A percentile compares a stretch with the other conserved stretches of the same genome.
These are phyloP conservation scores for Telopea speciosissima DNA, from an alignment of 177 flowering plant genomes.

Conservation along the genomic window DNA sequence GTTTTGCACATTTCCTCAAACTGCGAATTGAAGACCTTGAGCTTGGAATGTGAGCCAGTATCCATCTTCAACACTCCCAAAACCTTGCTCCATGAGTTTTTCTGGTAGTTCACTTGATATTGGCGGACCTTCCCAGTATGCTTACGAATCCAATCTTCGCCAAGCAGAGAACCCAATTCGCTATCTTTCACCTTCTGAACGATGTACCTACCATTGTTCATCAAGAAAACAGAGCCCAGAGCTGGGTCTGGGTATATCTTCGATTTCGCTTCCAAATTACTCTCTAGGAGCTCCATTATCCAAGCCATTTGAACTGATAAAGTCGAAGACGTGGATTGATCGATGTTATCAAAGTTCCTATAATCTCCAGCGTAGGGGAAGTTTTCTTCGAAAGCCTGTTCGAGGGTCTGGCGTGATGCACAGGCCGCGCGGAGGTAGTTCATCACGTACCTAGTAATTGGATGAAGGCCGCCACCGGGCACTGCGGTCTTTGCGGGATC, in stretches of 20 bases:
- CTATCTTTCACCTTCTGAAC: conserved; percentile 64
- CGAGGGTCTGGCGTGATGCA: conserved; percentile 51
- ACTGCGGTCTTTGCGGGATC: conserved; percentile 72
- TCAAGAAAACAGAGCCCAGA: conserved; percentile 58
- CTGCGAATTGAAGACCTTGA: conserved; percentile 47
- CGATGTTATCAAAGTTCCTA: conserved; percentile 20
- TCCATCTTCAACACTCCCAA: conserved; percentile 46
- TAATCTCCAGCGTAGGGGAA: neutral
- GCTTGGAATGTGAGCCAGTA: conserved; percentile 26
- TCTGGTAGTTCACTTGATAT: conserved; percentile 42
- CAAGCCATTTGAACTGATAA: conserved; percentile 70
- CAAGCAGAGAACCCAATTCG: conserved; percentile 59
- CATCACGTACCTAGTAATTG: conserved; percentile 91
- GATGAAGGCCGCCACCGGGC: conserved; percentile 88
- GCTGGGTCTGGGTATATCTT: conserved; percentile 60
- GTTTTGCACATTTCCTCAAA: conserved; percentile 55
- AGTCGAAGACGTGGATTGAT: conserved; percentile 26
- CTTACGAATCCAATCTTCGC: conserved; percentile 79
- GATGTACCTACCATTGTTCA: conserved; percentile 83
- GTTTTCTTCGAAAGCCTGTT: conserved; percentile 62
- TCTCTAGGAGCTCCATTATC: conserved; percentile 84
- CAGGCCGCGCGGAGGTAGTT: conserved; percentile 79
- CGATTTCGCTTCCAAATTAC: conserved; percentile 78
- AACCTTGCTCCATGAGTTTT: conserved; percentile 63
- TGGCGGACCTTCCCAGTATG: conserved; percentile 54